Conservation (phyloP, 2,329 filamentous ascomycete species). For the Penicillium concentricum region DNA sequence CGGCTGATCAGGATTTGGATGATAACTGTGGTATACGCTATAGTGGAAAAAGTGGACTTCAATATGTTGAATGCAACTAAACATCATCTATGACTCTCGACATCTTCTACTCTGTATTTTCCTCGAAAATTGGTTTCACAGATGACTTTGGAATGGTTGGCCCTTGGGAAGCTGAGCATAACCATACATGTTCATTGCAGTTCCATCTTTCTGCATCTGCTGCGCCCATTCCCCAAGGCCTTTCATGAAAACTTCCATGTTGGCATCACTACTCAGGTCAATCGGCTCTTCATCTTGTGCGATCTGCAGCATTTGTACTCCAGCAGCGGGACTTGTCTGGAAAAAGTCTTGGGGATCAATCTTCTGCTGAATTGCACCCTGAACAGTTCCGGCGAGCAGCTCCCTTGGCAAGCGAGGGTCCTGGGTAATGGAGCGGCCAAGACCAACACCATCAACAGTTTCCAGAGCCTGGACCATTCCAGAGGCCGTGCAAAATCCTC, state of each 20-base stretch:
- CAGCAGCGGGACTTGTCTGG: conserved; percentile 53
- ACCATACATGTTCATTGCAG: neutral
- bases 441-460: conserved; percentile 59
- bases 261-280: conserved; percentile 13
- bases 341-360: conserved; percentile 85
- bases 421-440: conserved; percentile 54
- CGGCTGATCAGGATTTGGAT: neutral
- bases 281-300: conserved; percentile 25
- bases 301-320: conserved; percentile 25
- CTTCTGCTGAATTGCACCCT: conserved; percentile 54
- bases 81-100: neutral
- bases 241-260: neutral
- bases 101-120: neutral
- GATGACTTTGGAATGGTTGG: neutral
- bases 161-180: neutral
- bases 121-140: neutral
- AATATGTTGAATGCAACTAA: neutral
- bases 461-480: conserved; percentile 59
- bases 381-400: conserved; percentile 36
- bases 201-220: neutral
- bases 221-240: neutral
- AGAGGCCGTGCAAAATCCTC: conserved; percentile 55
- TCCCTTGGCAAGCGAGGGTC: conserved; percentile 43
- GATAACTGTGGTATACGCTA: too few species aligned
- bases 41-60: neutral